These are phyloP conservation scores for Schizophyllum amplum DNA, from an alignment of 1,284 basidiomycete species.

Conservation along the genomic window DNA sequence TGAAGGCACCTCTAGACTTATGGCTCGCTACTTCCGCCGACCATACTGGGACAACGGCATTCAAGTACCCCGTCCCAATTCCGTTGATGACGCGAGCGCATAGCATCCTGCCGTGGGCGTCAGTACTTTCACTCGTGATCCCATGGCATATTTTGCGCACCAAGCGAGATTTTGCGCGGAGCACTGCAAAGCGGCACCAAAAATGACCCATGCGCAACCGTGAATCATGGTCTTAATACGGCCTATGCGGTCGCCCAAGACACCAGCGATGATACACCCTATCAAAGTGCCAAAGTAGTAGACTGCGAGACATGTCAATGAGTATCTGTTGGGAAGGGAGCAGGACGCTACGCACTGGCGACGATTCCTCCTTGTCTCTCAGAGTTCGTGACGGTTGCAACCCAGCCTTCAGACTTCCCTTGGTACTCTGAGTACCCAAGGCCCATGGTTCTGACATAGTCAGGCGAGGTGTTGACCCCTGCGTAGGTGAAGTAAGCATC, in stretches of 20 bases:
- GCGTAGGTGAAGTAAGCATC: not conserved
- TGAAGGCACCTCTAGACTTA: slow-evolving; percentile 21
- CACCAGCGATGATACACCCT: slow-evolving; percentile 40
- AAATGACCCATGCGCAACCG: slow-evolving; percentile 34
- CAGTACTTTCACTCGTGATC: not conserved
- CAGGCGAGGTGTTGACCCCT: slow-evolving; percentile 22
- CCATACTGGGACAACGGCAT: slow-evolving; percentile 46
- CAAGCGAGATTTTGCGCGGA: slow-evolving; percentile 42
- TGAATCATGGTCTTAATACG: slow-evolving; percentile 36
- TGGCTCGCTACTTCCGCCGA: slow-evolving; percentile 33
- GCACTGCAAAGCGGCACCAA: slow-evolving; percentile 42
- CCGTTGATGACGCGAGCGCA: slow-evolving; percentile 45
- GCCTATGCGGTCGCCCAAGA: slow-evolving; percentile 28
- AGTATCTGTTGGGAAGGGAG: not conserved
- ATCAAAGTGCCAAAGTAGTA: slow-evolving; percentile 42
- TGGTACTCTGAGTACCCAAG: slow-evolving; percentile 33
- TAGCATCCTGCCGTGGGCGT: slow-evolving; percentile 29
- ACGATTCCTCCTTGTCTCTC: slow-evolving; percentile 45
- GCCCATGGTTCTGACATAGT: slow-evolving; percentile 38
- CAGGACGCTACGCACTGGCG: slow-evolving; percentile 23
- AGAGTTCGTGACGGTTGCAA: slow-evolving; percentile 40
- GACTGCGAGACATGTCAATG: slow-evolving; percentile 15
- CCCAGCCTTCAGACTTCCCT: slow-evolving; percentile 35
- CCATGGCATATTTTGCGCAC: slow-evolving; percentile 16
- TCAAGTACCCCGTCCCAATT: slow-evolving; percentile 43